Conservation (phyloP, 495 filamentous ascomycete species). For the Penicillium herquei region DNA sequence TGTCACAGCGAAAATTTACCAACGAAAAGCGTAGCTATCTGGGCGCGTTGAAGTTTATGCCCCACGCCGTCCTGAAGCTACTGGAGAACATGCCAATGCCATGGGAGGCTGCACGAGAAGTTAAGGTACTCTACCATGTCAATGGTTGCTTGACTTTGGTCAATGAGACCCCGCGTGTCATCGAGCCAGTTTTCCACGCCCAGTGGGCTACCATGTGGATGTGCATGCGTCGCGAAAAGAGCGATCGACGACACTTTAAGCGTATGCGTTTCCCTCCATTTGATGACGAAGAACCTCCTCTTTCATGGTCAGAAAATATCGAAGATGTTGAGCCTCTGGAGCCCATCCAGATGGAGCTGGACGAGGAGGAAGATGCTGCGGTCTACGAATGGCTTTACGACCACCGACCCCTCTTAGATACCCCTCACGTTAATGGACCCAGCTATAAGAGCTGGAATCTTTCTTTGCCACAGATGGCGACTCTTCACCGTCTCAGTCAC, state of each 20-base stretch:
- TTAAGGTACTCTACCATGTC: slow-evolving; percentile 97
- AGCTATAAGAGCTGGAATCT: slow-evolving; percentile 98
- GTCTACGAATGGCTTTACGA: slow-evolving; percentile 99
- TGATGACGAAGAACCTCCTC: slow-evolving; percentile 96
- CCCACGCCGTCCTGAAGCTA: slow-evolving; percentile 97
- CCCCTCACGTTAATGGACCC: slow-evolving; percentile 90
- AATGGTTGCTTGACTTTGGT: slow-evolving; percentile 97
- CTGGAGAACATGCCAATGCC: slow-evolving; percentile 99
- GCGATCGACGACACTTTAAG: slow-evolving; percentile 94
- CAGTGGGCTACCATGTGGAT: slow-evolving; percentile 99
- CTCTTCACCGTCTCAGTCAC: slow-evolving; percentile 85
- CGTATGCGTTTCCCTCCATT: slow-evolving; percentile 99
- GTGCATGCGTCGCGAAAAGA: slow-evolving; percentile 96
- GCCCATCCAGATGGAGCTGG: slow-evolving; percentile 98
- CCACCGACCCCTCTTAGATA: slow-evolving; percentile 86
- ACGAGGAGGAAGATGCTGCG: slow-evolving; percentile 88
- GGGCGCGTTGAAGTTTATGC: slow-evolving; percentile 98
- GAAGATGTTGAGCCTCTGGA: slow-evolving; percentile 97
- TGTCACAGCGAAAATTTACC: slow-evolving; percentile 98
- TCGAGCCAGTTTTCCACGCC: slow-evolving; percentile 97
- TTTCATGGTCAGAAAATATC: slow-evolving; percentile 98
- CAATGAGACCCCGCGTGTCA: slow-evolving; percentile 94
- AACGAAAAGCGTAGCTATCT: slow-evolving; percentile 98
- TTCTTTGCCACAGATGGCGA: slow-evolving; percentile 92
- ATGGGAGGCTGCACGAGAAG: slow-evolving; percentile 93